Evolutionary conservation across 179 eudicot genomes (phyloP).

Genomic region (Actinidia chinensis): DNA sequence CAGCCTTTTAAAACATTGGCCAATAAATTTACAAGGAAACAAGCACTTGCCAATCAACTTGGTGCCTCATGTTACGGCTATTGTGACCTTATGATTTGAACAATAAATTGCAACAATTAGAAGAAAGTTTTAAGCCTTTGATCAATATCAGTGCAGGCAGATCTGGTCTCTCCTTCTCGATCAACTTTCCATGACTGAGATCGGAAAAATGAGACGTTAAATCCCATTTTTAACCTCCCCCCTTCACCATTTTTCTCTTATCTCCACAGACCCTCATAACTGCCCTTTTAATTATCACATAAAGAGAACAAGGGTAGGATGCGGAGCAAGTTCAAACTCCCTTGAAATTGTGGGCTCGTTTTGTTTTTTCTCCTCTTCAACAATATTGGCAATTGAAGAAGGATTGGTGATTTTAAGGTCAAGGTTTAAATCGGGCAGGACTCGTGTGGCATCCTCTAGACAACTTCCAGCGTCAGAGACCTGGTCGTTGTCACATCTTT

Average conservation of each 20-base stretch:
- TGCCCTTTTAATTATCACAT: background rate
- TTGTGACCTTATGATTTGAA: background rate
- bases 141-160: background rate
- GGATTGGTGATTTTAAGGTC: conserved; percentile 11
- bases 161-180: background rate
- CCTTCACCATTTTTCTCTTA: background rate
- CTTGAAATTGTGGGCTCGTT: background rate
- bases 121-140: background rate
- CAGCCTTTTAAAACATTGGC: background rate
- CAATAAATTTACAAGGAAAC: conserved; percentile 9
- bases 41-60: background rate
- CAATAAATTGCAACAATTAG: background rate
- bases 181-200: background rate
- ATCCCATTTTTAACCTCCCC: background rate
- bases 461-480: conserved; percentile 11
- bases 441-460: conserved; percentile 9
- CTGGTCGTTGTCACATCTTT: background rate
- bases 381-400: background rate
- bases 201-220: background rate
- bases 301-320: conserved; percentile 15
- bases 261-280: background rate
- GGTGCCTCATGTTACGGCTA: background rate
- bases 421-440: conserved; percentile 32
- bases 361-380: conserved; percentile 7
- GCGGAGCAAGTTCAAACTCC: background rate